Percentiles rank a stretch among this genome's conserved stretches.
phyloP scores from a whole-genome alignment of 2,329 filamentous ascomycete species.

The Fusarium brachygibbosum region DNA sequence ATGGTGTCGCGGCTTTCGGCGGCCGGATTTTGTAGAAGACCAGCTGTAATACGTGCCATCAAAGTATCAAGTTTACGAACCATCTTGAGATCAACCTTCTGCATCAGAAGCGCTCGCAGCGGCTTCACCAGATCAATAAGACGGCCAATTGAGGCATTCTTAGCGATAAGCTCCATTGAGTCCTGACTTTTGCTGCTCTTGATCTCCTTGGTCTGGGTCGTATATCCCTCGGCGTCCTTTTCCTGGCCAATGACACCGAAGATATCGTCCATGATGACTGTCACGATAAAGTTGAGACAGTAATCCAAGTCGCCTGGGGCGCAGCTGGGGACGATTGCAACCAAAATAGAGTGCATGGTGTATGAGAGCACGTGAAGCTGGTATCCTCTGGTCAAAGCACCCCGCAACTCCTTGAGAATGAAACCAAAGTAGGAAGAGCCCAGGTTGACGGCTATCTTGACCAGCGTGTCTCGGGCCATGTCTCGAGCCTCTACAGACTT shows the following conservation, averaged over 20 bases:
- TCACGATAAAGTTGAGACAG: conserved; percentile 81
- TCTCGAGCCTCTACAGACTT: conserved; percentile 90
- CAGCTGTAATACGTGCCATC: conserved; percentile 83
- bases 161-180: conserved; percentile 93
- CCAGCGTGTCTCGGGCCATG: conserved; percentile 88
- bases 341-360: conserved; percentile 91
- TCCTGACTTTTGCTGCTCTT: conserved; percentile 99
- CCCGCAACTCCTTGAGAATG: conserved; percentile 89
- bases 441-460: conserved; percentile 84
- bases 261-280: conserved; percentile 95
- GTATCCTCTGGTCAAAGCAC: conserved; percentile 86
- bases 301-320: conserved; percentile 90
- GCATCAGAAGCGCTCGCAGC: conserved; percentile 80
- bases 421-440: conserved; percentile 90
- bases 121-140: conserved; percentile 83
- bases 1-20: conserved; percentile 85
- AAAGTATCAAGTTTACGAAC: conserved; percentile 93
- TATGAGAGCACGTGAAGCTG: conserved; percentile 96
- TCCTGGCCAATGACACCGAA: conserved; percentile 94
- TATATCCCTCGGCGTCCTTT: conserved; percentile 96
- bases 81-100: conserved; percentile 86
- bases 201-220: conserved; percentile 95
- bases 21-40: conserved; percentile 84
- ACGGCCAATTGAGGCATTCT: conserved; percentile 80
- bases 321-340: conserved; percentile 79